Conservation (phyloP, 2,329 filamentous ascomycete genomes). For the Cordyceps cateniannulata region DNA sequence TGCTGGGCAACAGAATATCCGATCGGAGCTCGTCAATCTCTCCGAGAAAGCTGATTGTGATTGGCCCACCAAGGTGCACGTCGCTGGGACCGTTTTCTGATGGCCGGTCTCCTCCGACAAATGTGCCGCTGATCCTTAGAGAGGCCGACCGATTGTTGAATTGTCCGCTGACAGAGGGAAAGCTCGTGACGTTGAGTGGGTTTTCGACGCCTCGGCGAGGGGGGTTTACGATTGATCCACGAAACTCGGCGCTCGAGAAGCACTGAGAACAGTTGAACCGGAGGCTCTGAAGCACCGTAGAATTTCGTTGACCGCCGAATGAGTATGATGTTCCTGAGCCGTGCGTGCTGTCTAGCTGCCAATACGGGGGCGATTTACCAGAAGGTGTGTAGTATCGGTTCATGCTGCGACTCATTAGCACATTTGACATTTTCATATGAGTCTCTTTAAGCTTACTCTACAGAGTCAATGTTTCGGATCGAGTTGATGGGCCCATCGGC, state of each 20-base stretch:
- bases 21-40: slow-evolving; percentile 5
- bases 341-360: background rate
- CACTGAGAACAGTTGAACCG: slow-evolving; percentile 4
- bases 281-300: background rate
- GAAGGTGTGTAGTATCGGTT: background rate
- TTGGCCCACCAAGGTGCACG: slow-evolving; percentile 3
- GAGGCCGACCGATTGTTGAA: slow-evolving; percentile 2
- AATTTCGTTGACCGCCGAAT: background rate
- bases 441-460: background rate
- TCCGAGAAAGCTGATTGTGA: slow-evolving; percentile 2
- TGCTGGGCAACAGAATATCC: background rate
- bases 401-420: background rate
- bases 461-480: slow-evolving; percentile 1
- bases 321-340: background rate
- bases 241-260: background rate
- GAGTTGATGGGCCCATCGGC: background rate
- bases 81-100: background rate
- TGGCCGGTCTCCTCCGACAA: background rate
- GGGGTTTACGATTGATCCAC: background rate
- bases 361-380: background rate
- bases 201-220: background rate
- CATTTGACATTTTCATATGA: background rate
- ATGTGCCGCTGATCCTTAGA: background rate
- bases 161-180: background rate
- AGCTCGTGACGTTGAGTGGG: slow-evolving; percentile 2